These are phyloP conservation scores for Drosera spatulata DNA, from an alignment of 179 eudicot genomes.

Conservation along the genomic window DNA sequence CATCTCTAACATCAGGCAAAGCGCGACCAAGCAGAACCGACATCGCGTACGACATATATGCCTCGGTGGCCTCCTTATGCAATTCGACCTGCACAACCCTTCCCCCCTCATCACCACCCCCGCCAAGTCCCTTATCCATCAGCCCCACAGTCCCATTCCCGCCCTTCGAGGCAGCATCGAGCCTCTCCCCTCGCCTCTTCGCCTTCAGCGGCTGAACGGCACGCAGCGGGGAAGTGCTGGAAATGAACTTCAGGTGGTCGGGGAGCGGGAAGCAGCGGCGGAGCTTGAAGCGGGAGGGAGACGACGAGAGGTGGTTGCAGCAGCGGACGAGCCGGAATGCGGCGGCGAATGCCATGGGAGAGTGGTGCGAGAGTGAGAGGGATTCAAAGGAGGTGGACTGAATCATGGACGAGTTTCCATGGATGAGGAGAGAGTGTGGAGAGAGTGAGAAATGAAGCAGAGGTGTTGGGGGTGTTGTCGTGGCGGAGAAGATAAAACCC, in stretches of 20 bases:
- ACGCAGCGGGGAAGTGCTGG: constrained; percentile 15
- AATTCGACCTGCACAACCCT: constrained; percentile 66
- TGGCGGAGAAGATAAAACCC: too few species aligned
- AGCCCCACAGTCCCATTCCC: constrained; percentile 21
- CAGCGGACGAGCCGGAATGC: constrained; percentile 39
- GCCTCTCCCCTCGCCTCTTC: constrained; percentile 24
- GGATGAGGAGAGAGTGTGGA: too few species aligned
- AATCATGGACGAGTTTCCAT: too few species aligned
- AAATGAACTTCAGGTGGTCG: constrained; percentile 30
- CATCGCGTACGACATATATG: constrained; percentile 95
- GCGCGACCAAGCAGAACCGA: constrained; percentile 93
- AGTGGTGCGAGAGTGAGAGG: too few species aligned
- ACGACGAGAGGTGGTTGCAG: constrained; percentile 10
- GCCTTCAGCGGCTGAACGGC: constrained; percentile 15
- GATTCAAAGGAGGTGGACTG: too few species aligned
- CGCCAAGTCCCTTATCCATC: constrained; percentile 13
- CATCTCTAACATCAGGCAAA: constrained; percentile 86
- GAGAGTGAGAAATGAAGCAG: too few species aligned
- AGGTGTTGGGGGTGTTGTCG: too few species aligned
- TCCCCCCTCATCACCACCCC: constrained; percentile 18
- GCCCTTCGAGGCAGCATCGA: constrained; percentile 8
- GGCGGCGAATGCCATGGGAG: constrained; percentile 28
- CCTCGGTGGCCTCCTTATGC: constrained; percentile 90
- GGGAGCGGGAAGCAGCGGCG: constrained; percentile 9
- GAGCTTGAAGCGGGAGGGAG: constrained; percentile 11